Base-by-base conservation (phyloP, 768 basidiomycete genomes). In the Mrakia blollopis region DNA sequence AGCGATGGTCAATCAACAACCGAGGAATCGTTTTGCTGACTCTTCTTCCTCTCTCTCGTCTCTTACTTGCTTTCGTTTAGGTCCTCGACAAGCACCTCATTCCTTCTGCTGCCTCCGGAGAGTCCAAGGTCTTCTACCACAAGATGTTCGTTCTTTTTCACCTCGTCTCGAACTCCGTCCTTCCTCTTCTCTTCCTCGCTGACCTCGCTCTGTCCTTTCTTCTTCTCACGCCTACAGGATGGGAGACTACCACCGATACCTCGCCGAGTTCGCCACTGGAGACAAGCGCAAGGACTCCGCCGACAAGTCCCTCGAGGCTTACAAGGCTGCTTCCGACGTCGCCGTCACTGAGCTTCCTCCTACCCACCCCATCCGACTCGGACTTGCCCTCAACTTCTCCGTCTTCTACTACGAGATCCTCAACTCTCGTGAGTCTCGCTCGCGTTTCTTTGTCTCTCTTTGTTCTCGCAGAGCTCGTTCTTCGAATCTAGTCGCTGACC, bases 51-150 rank as follows among this genome's bases (percentile, higher is more conserved):
- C 32, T 60, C 75, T 11, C 9, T 54, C 10, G 28, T 39, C 14
- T 32, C n/a, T 41, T 47, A 60, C 68, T 11, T 10, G 16, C 14
- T 28, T n/a, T 32, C 32, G 13, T 4, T 71, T 30, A 77, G 76
- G 76, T 77, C 65, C 92, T 98, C 81, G 93, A 95, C 85, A 93
- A 96, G 87, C 94, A 97, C 88, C 91, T 98, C 82, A 97, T 84
- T 81, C 94, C 94, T 79, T 95, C 94, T 16, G 96, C 96, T 72
- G 93, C 93, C 79, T 91, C 93, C 76, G 94, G 95, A 83, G 96
- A 98, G 86, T 93, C 92, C 77, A 96, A 97, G 87, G 95, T 98
- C 76, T 98, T 98, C 89, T 98, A 98, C 88, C 94, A 96, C 89
- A 98, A 98, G 90, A 94, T 97, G 93, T 94, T 81, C 79, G 92